Conservation (phyloP, 2,329 filamentous ascomycete genomes). For the Paracamarosporium sp. region DNA sequence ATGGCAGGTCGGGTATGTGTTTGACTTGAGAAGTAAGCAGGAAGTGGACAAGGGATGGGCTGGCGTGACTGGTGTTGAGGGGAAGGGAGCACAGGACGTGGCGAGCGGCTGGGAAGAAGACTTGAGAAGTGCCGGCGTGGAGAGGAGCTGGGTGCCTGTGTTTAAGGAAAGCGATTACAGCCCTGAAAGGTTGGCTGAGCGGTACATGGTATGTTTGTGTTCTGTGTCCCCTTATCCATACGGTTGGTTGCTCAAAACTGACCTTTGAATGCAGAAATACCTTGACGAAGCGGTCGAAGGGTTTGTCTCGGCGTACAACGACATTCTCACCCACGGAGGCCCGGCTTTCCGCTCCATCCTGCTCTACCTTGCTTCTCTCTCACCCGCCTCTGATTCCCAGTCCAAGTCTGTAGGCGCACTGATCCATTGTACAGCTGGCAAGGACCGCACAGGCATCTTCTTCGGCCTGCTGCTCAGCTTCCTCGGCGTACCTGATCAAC, state of each 20-base stretch:
- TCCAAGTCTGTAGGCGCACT: slow-evolving; percentile 58
- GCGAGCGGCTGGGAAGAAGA: slow-evolving; percentile 24
- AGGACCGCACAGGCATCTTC: slow-evolving; percentile 77
- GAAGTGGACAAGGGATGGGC: slow-evolving; percentile 60
- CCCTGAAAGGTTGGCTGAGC: slow-evolving; percentile 67
- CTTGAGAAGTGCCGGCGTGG: slow-evolving; percentile 50
- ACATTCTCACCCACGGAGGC: slow-evolving; percentile 64
- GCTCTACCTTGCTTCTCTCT: slow-evolving; percentile 58
- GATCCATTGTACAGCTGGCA: slow-evolving; percentile 78
- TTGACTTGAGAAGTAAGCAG: slow-evolving; percentile 69
- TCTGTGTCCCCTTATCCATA: too few relatives aligned
- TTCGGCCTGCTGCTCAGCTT: slow-evolving; percentile 70
- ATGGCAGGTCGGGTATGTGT: slow-evolving; percentile 63
- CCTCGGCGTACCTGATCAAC: slow-evolving; percentile 67
- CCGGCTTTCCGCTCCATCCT: slow-evolving; percentile 66
- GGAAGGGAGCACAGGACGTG: slow-evolving; percentile 46
- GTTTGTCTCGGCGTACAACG: slow-evolving; percentile 68
- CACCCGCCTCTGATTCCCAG: slow-evolving; percentile 20
- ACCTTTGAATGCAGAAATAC: slow-evolving; percentile 55
- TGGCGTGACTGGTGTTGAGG: slow-evolving; percentile 31
- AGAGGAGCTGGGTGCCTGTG: slow-evolving; percentile 67
- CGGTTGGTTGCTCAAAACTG: not conserved
- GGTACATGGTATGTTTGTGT: slow-evolving; percentile 56
- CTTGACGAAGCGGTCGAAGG: slow-evolving; percentile 62
- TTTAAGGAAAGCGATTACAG: slow-evolving; percentile 67